Evolutionary conservation across 1,284 basidiomycete species (phyloP), one percentile per base, ranked within the genome.

Genomic region (Hemileia vastatrix): DNA sequence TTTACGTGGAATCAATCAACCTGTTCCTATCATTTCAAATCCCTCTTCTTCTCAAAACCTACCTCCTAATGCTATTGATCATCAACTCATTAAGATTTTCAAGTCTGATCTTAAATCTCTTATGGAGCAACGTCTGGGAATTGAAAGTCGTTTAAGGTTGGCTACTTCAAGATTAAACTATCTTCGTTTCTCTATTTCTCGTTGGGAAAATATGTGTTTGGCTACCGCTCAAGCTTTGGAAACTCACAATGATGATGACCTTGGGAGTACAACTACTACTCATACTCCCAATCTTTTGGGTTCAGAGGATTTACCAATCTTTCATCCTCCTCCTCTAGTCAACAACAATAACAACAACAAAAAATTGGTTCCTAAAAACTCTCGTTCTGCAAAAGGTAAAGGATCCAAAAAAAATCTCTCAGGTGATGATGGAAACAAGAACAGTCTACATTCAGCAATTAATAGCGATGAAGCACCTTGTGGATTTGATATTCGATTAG

Each of bases 11-110:
- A 53, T 58, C 47, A 59, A 62, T 48, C 56, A 71, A 52, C 47
- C 68, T 66, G 27, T 66, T 63, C 33, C 71, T 63, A 48, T 72
- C 68, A 66, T 72, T 67, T 36, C 19, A 49, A 18, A 60, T 4
- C n/a, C 13, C 11, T 52, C 48, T 24, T n/a, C 4, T 11, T 60
- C 51, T 13, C 40, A 48, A 33, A 24, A 27, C 2, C 15, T 31
- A 13, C n/a, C 33, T 21, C 47, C 49, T 55, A 21, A 21, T 2
- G 9, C 32, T 18, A 23, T 19, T 40, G 47, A 50, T 32, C 6
- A 43, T n/a, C 36, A 43, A 43, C 24, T 62, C 3, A 19, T 48
- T 31, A 62, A 27, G 1, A 21, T 31, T 19, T 19, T 51, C 21
- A 47, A 21, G 21, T 21, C 24, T 18, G 50, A 43, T 21, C n/a